These are phyloP conservation scores for Coprinopsis sp. DNA, from an alignment of 768 basidiomycete species.

Conservation along the genomic window DNA sequence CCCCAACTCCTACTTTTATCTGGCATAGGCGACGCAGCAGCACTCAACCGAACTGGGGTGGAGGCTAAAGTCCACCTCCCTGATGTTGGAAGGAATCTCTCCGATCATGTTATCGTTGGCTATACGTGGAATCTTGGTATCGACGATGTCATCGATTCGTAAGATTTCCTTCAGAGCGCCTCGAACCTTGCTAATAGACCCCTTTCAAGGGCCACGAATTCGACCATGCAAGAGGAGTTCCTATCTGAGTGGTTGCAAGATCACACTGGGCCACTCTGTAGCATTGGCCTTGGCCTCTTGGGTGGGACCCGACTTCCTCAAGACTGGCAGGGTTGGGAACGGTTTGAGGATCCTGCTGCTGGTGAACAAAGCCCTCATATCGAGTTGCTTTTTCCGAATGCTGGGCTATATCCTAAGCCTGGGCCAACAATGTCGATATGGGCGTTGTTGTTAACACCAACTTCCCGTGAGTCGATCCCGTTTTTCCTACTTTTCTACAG, in stretches of 20 bases:
- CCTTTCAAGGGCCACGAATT: background rate
- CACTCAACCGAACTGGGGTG: conserved; percentile 14
- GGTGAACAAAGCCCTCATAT: conserved; percentile 26
- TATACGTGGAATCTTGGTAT: conserved; percentile 12
- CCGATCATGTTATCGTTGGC: conserved; percentile 17
- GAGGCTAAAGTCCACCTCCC: conserved; percentile 14
- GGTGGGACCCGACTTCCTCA: conserved; percentile 26
- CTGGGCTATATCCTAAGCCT: background rate
- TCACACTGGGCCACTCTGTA: conserved; percentile 19
- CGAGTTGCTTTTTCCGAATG: conserved; percentile 22
- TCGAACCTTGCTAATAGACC: no score
- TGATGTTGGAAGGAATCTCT: conserved; percentile 19
- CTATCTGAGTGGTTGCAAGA: conserved; percentile 5
- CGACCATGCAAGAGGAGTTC: conserved; percentile 1
- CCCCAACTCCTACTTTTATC: conserved; percentile 20
- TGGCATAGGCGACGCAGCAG: conserved; percentile 16
- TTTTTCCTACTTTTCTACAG: background rate
- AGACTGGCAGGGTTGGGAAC: conserved; percentile 11
- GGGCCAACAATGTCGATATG: background rate
- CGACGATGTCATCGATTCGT: conserved; percentile 9
- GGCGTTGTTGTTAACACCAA: conserved; percentile 9
- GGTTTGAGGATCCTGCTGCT: conserved; percentile 23
- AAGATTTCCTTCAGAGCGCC: conserved; percentile 6
- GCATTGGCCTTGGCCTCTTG: conserved; percentile 17
- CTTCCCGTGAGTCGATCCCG: conserved; percentile 7